Evolutionary conservation across 2,329 filamentous ascomycete genomes (phyloP).

Genomic region (Escovopsis sp.): DNA sequence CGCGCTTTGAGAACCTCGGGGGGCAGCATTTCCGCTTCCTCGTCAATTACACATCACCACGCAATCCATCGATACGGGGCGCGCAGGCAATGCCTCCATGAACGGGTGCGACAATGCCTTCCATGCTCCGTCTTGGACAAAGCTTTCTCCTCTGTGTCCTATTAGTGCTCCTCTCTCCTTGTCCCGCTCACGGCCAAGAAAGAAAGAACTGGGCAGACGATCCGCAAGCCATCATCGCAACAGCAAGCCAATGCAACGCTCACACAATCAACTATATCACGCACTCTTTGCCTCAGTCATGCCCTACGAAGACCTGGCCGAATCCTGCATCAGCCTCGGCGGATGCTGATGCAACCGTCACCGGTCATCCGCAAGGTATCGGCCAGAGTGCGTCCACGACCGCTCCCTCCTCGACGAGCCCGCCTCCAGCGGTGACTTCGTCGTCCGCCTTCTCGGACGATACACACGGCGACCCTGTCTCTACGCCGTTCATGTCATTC

Average conservation of each 20-base stretch:
- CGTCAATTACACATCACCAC: too few species aligned
- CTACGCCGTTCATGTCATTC: conserved; percentile 69
- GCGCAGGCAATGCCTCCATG: too few species aligned
- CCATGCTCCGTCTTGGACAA: not conserved
- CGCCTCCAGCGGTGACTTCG: not conserved
- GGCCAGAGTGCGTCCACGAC: not conserved
- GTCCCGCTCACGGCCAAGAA: not conserved
- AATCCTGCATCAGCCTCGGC: conserved; percentile 11
- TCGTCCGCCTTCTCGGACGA: conserved; percentile 3
- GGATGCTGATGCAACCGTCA: not conserved
- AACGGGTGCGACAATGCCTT: not conserved
- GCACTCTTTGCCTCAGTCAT: conserved; percentile 62
- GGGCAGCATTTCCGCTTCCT: too few species aligned
- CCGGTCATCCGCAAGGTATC: not conserved
- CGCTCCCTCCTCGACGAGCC: not conserved
- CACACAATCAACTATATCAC: conserved; percentile 73
- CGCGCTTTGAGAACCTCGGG: too few species aligned
- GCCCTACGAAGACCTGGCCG: conserved; percentile 49
- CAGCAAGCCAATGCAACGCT: conserved; percentile 28
- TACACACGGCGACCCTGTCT: conserved; percentile 3
- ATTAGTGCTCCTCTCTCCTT: not conserved
- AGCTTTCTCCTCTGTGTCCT: not conserved
- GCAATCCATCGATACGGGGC: too few species aligned
- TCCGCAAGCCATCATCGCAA: not conserved
- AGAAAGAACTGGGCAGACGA: not conserved